Evolutionary conservation across 2,329 filamentous ascomycete species (phyloP).

Genomic region (Pseudogymnoascus pannorum): DNA sequence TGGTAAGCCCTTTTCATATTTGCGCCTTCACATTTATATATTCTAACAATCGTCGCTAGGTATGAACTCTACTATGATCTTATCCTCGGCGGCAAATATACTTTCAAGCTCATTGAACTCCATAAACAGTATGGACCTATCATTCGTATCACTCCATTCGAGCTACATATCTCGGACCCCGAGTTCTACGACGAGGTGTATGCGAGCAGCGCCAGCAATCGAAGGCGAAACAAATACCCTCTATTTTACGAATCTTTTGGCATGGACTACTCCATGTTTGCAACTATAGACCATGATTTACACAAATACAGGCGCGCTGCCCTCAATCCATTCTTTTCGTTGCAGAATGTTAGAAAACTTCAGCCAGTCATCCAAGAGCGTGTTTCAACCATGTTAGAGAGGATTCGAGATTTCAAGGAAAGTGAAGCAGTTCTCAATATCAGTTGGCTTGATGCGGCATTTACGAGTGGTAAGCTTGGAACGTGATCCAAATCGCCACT

Average conservation of each 20-base stretch:
- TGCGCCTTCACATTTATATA: background rate
- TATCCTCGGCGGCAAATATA: conserved; percentile 36
- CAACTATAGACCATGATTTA: conserved; percentile 17
- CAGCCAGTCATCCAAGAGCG: conserved; percentile 18
- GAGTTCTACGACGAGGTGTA: conserved; percentile 21
- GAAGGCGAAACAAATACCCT: conserved; percentile 14
- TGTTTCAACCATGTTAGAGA: conserved; percentile 16
- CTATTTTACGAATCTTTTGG: conserved; percentile 12
- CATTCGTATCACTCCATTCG: conserved; percentile 31
- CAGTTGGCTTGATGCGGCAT: conserved; percentile 17
- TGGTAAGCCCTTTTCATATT: conserved; percentile 11
- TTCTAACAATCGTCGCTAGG: background rate
- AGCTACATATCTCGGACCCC: conserved; percentile 29
- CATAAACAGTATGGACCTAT: conserved; percentile 37
- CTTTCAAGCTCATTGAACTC: conserved; percentile 35
- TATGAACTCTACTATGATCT: conserved; percentile 35
- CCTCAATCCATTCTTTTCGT: conserved; percentile 20
- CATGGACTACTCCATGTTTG: conserved; percentile 16
- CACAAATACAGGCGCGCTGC: conserved; percentile 18
- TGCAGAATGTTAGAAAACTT: conserved; percentile 13
- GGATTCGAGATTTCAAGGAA: conserved; percentile 16
- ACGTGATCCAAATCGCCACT: background rate
- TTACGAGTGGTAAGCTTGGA: conserved; percentile 12
- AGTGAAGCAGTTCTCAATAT: conserved; percentile 14
- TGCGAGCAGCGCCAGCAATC: conserved; percentile 5